phyloP scores from a whole-genome alignment of 108 stramenopile species.

The Chaetoceros tenuissimus region DNA sequence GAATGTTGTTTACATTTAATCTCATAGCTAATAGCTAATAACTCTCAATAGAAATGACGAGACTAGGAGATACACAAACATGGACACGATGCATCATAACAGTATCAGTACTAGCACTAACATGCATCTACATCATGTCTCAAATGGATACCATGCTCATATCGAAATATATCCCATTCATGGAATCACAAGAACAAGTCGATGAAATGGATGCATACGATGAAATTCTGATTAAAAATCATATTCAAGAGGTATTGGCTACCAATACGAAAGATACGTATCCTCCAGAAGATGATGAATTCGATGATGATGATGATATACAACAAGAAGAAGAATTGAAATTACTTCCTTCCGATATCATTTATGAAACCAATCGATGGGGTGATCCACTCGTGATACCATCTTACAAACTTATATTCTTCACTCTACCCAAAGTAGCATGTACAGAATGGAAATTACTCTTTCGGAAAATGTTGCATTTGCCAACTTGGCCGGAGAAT shows the following conservation, averaged over 20 bases:
- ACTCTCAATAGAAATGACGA: neutral
- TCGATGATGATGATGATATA: neutral
- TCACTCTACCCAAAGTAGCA: conserved; percentile 46
- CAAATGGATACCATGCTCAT: neutral
- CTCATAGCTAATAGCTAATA: neutral
- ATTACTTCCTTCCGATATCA: conserved; percentile 2
- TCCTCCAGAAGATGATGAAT: neutral
- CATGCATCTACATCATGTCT: neutral
- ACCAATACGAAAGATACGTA: conserved; percentile 3
- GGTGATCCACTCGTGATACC: conserved; percentile 30
- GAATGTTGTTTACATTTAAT: neutral
- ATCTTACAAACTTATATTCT: conserved; percentile 50
- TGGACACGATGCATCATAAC: neutral
- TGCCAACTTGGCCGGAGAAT: conserved; percentile 21
- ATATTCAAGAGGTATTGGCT: neutral
- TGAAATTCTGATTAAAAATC: neutral
- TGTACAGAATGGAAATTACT: conserved; percentile 46
- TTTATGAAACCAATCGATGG: conserved; percentile 2
- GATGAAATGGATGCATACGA: neutral
- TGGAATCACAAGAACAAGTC: neutral
- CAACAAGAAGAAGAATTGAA: neutral
- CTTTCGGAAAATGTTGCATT: conserved; percentile 41
- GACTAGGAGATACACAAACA: too few species aligned
- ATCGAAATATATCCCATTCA: neutral
- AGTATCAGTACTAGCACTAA: neutral